These are phyloP conservation scores for Coemansia sp. DNA, from an alignment of 192 early-diverging fungal species.

Conservation along the genomic window DNA sequence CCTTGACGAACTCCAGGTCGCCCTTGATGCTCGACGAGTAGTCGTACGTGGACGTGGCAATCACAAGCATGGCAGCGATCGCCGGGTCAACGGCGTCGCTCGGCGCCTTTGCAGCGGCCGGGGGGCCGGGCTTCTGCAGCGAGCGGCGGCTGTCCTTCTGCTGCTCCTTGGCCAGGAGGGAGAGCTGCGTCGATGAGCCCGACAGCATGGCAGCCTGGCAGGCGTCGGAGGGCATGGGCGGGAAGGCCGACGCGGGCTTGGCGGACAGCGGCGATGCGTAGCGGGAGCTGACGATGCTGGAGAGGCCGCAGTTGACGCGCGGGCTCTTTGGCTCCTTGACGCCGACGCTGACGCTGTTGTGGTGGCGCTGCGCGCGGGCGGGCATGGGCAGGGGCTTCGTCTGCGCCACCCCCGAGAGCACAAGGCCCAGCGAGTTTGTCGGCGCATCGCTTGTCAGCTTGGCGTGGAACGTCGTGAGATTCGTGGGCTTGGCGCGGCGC, in stretches of 20 bases:
- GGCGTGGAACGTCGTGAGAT: slow-evolving; percentile 31
- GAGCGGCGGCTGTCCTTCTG: slow-evolving; percentile 15
- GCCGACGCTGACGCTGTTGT: slow-evolving; percentile 22
- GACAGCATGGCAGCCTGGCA: slow-evolving; percentile 55
- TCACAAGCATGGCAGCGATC: slow-evolving; percentile 35
- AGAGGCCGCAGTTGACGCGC: slow-evolving; percentile 37
- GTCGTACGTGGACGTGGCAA: slow-evolving; percentile 52
- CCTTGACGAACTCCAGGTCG: slow-evolving; percentile 43
- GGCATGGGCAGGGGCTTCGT: slow-evolving; percentile 27
- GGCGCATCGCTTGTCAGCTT: slow-evolving; percentile 26
- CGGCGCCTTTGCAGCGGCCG: slow-evolving; percentile 6
- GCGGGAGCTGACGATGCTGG: slow-evolving; percentile 35
- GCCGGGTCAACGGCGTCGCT: slow-evolving; percentile 24
- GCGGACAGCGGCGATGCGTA: slow-evolving; percentile 1
- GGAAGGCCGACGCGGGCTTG: slow-evolving; percentile 30
- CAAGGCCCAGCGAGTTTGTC: slow-evolving; percentile 51
- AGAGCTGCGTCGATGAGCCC: slow-evolving; percentile 12
- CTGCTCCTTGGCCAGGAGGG: slow-evolving; percentile 7
- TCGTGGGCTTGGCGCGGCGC: slow-evolving; percentile 40
- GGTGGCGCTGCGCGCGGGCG: slow-evolving; percentile 50
- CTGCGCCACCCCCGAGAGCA: slow-evolving; percentile 25
- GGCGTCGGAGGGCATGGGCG: slow-evolving; percentile 53
- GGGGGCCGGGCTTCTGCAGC: slow-evolving; percentile 4
- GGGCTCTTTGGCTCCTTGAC: slow-evolving; percentile 42
- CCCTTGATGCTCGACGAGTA: slow-evolving; percentile 49